These are phyloP conservation scores for Grosmannia huntii DNA, from an alignment of 2,329 filamentous ascomycete genomes.

Conservation along the genomic window DNA sequence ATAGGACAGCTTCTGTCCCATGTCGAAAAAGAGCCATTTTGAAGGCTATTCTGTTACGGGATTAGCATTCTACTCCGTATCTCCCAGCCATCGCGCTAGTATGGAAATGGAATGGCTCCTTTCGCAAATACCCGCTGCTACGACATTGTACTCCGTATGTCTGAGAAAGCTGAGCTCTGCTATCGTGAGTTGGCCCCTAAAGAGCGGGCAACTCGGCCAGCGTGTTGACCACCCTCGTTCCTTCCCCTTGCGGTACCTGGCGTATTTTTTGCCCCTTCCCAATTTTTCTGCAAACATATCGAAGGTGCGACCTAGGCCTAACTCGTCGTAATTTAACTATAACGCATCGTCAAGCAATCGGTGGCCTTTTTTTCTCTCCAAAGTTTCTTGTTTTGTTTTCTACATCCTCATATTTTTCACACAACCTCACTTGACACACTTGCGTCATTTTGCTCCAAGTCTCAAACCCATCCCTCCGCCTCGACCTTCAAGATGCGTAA, in stretches of 20 bases:
- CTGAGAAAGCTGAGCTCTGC: neutral
- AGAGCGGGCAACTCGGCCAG: neutral
- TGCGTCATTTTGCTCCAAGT: neutral
- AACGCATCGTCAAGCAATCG: neutral
- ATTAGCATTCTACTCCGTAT: neutral
- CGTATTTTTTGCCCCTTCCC: neutral
- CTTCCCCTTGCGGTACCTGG: neutral
- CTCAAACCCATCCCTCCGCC: neutral
- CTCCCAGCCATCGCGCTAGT: neutral
- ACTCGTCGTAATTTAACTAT: neutral
- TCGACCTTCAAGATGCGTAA: constrained; percentile 26
- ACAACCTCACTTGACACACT: neutral
- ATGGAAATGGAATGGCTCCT: neutral
- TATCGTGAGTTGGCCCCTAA: constrained; percentile 2
- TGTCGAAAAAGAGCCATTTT: neutral
- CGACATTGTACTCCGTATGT: neutral
- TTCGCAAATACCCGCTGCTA: constrained; percentile 2
- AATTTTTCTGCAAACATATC: neutral
- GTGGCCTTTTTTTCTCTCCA: neutral
- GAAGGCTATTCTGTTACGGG: neutral
- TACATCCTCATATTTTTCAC: neutral
- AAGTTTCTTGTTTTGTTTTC: neutral
- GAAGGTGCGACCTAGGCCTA: neutral
- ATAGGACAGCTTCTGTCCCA: neutral
- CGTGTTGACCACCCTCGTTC: neutral